Percentiles rank a stretch among this genome's conserved stretches.
These are phyloP conservation scores for Dissophora globulifera DNA, from an alignment of 192 early-diverging fungal genomes.

Conservation along the genomic window DNA sequence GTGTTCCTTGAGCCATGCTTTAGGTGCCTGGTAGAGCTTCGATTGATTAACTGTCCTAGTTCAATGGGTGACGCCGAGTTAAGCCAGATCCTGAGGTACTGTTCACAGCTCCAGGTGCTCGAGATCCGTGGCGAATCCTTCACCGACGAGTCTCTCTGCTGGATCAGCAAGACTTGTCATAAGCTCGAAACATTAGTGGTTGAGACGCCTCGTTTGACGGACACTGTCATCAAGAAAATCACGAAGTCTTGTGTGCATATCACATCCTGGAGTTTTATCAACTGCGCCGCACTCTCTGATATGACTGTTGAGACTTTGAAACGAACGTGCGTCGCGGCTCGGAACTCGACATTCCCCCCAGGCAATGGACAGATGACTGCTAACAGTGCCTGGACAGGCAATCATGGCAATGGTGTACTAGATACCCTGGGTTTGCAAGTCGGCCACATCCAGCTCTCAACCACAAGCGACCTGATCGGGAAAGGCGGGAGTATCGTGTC, in stretches of 20 bases:
- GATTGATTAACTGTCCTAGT: conserved; percentile 21
- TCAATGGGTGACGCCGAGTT: conserved; percentile 22
- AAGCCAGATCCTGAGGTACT: conserved; percentile 4
- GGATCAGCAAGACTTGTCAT: conserved; percentile 25
- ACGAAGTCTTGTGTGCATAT: conserved; percentile 17
- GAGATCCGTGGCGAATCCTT: conserved; percentile 40
- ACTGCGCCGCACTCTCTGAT: conserved; percentile 16
- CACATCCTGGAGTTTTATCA: conserved; percentile 20
- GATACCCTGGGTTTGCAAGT: too few species aligned
- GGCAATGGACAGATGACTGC: too few species aligned
- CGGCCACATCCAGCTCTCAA: too few species aligned
- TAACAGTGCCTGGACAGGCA: too few species aligned
- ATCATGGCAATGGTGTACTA: too few species aligned
- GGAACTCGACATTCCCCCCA: too few species aligned
- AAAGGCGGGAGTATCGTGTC: too few species aligned
- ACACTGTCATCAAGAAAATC: conserved; percentile 13
- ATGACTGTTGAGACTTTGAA: conserved; percentile 6
- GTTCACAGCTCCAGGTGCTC: conserved; percentile 17
- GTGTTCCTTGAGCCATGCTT: conserved; percentile 30
- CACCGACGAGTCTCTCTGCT: conserved; percentile 33
- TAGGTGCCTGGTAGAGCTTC: conserved; percentile 9
- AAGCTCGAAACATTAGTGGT: conserved; percentile 24
- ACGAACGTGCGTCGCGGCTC: background rate
- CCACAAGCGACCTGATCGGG: too few species aligned
- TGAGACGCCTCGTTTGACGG: conserved; percentile 26